phyloP scores from a whole-genome alignment of 1,284 basidiomycete species.

The Tylopilus sp. region DNA sequence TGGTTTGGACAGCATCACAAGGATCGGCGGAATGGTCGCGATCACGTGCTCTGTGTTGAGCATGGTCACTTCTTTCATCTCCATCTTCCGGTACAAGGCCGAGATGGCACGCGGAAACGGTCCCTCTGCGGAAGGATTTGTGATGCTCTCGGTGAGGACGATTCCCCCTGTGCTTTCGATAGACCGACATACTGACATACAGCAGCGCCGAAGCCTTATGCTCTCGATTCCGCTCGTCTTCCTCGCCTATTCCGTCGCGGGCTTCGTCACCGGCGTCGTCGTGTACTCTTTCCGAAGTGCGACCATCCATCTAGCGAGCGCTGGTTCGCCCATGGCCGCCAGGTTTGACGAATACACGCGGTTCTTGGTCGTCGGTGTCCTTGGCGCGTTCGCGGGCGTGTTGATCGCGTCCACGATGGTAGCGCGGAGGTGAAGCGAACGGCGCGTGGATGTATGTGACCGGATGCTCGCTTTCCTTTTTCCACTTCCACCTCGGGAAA shows the following conservation, averaged over 20 bases:
- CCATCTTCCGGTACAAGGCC: conserved; percentile 62
- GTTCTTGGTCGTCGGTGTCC: conserved; percentile 58
- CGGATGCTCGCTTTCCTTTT: not conserved
- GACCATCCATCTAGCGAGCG: conserved; percentile 34
- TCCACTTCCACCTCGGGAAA: too few species aligned
- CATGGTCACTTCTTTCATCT: conserved; percentile 61
- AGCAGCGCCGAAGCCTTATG: conserved; percentile 56
- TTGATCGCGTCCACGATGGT: conserved; percentile 49
- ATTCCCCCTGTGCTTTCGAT: not conserved
- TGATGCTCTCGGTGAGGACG: conserved; percentile 52
- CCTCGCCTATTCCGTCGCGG: conserved; percentile 62
- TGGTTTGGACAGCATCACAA: conserved; percentile 57
- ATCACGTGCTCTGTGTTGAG: conserved; percentile 64
- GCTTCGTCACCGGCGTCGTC: conserved; percentile 60
- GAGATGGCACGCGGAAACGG: conserved; percentile 50
- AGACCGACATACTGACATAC: not conserved
- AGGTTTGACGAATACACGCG: conserved; percentile 57
- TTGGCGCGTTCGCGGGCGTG: conserved; percentile 61
- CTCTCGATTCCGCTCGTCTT: conserved; percentile 72
- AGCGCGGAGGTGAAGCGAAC: conserved; percentile 15
- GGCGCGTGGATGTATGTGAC: not conserved
- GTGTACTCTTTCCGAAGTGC: conserved; percentile 61
- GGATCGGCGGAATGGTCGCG: conserved; percentile 60
- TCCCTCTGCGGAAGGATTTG: conserved; percentile 50
- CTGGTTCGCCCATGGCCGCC: conserved; percentile 34